Evolutionary conservation across 352 stramenopile genomes (phyloP), one percentile per base, ranked within the genome.

Genomic region (Pythium guiyangense): DNA sequence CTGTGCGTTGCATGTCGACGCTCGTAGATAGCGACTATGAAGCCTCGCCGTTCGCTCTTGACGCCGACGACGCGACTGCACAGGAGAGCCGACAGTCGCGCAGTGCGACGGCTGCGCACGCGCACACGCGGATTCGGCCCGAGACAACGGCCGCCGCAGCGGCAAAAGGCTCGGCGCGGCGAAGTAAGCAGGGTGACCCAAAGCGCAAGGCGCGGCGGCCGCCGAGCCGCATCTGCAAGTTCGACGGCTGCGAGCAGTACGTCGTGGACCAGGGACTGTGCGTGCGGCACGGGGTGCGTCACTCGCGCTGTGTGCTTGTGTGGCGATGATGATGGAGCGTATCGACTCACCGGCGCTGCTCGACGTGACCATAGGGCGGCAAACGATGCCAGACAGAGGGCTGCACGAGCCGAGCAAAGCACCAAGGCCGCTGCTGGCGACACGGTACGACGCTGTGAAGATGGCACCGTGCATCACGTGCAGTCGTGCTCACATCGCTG

Each of bases 351-450:
- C 10, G 5, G 31, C 8, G 5, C 31, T 37, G 6, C 10, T 37
- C 31, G 31, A 12, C 8, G 31, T 37, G 31, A 12, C 12, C 6
- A 37, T 10, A 37, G 31, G 79, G 81, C 37, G 79, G 81, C 34
- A 91, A 91, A 54, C 75, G 79, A 12, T 89, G 81, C 50, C 58
- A 69, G 31, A 70, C 68, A 1, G 66, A 79, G 10, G 79, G 74
- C 40, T 91, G 81, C 59, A 82, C 66, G 35, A 90, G 77, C 60
- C 77, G 81, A 59, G 81, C 81, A 10, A 92, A 92, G 63, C 72
- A 92, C 55, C 67, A 78, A 58, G 77, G 79, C 3, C 80, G 72
- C 6, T 92, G 81, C 68, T 92, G 81, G 81, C 74, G 80, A 48
- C 81, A 92, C 31, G 81, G 31, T 37, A 37, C 31, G 31, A 12